Conservation (phyloP, 2,329 filamentous ascomycete genomes). For the Ascochyta rabiei region DNA sequence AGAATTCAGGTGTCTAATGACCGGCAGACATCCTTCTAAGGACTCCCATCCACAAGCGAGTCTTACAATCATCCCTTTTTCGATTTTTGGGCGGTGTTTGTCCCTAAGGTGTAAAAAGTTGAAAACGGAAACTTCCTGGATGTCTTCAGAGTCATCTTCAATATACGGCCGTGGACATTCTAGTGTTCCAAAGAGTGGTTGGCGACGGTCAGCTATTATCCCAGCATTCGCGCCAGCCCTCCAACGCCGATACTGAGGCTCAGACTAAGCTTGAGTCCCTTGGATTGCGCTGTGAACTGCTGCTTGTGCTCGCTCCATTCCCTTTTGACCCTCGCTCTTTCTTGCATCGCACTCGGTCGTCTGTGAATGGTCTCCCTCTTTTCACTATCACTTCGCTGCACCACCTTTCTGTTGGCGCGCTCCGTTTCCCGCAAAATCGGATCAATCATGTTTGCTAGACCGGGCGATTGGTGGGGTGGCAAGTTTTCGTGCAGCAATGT, state of each 20-base stretch:
- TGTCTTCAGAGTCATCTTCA: too few species aligned
- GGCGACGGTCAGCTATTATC: constrained; percentile 8
- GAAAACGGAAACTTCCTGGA: too few species aligned
- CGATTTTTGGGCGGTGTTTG: too few species aligned
- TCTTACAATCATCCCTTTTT: too few species aligned
- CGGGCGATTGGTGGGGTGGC: constrained; percentile 30
- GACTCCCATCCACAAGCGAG: too few species aligned
- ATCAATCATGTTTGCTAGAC: constrained; percentile 25
- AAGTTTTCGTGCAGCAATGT: constrained; percentile 34
- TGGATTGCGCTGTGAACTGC: constrained; percentile 31
- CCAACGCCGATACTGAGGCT: constrained; percentile 36
- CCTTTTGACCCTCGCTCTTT: constrained; percentile 29
- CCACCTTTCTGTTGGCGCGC: constrained; percentile 5
- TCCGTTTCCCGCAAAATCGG: constrained; percentile 29
- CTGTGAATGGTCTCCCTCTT: constrained; percentile 9
- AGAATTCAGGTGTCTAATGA: too few species aligned
- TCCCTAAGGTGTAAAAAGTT: too few species aligned
- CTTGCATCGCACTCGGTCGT: constrained; percentile 24
- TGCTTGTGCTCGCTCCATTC: constrained; percentile 38
- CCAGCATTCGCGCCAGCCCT: constrained; percentile 31
- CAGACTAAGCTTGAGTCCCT: constrained; percentile 38
- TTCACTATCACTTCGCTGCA: constrained; percentile 2
- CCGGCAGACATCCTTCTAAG: too few species aligned
- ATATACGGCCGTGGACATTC: too few species aligned
- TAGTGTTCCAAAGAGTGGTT: too few species aligned